Conservation (phyloP, 1,284 basidiomycete species). For the Fomitopsis palustris region DNA sequence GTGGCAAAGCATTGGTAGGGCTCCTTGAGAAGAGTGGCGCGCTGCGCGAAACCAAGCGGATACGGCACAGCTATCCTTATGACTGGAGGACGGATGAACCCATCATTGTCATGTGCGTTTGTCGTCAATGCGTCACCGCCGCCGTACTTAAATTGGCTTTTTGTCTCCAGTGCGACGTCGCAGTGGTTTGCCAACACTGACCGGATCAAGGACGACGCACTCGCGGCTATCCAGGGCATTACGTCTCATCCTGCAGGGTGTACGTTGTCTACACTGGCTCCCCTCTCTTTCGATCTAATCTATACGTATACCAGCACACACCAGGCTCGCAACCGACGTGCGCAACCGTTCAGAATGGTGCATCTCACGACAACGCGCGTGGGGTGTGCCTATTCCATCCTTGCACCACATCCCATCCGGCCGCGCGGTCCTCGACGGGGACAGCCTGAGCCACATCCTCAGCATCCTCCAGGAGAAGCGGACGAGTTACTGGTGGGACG, state of each 20-base stretch:
- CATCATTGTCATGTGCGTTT: constrained; percentile 78
- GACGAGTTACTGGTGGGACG: constrained; percentile 89
- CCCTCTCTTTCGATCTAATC: constrained; percentile 1
- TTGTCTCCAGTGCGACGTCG: constrained; percentile 74
- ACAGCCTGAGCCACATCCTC: constrained; percentile 79
- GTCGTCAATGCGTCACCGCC: neutral
- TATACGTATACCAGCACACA: constrained; percentile 57
- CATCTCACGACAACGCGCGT: constrained; percentile 95
- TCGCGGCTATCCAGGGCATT: constrained; percentile 71
- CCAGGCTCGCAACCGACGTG: constrained; percentile 84
- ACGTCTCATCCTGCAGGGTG: constrained; percentile 77
- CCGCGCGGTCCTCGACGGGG: constrained; percentile 62
- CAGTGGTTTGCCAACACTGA: constrained; percentile 98
- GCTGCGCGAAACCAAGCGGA: constrained; percentile 66
- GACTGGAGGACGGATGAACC: constrained; percentile 97
- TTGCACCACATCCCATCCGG: constrained; percentile 71
- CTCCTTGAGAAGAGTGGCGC: constrained; percentile 58
- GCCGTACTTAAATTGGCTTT: neutral
- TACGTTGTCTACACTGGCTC: constrained; percentile 35
- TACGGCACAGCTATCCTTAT: constrained; percentile 91
- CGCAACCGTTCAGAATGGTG: constrained; percentile 96
- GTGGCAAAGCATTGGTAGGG: constrained; percentile 63
- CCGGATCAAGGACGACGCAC: constrained; percentile 75
- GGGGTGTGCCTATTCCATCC: constrained; percentile 97
- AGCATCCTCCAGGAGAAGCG: constrained; percentile 71